These are phyloP conservation scores for Fusarium dimerum DNA, from an alignment of 2,329 filamentous ascomycete genomes.

Conservation along the genomic window DNA sequence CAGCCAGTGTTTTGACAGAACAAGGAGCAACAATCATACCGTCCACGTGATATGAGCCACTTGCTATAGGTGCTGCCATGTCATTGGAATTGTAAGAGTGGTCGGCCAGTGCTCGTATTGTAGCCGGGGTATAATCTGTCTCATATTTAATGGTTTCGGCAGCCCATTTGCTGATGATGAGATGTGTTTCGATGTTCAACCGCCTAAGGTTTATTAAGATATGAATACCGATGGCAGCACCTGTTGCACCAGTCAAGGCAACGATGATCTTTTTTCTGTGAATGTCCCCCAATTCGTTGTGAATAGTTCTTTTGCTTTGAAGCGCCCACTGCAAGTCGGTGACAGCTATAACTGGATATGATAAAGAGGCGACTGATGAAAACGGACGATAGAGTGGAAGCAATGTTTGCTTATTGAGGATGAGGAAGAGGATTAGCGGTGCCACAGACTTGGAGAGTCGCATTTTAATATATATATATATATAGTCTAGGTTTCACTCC, in stretches of 20 bases:
- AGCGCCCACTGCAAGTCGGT: too few species aligned
- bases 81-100: slow-evolving; percentile 18
- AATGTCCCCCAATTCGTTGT: slow-evolving; percentile 38
- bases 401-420: too few species aligned
- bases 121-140: slow-evolving; percentile 14
- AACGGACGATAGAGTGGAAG: too few species aligned
- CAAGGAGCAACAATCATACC: slow-evolving; percentile 53
- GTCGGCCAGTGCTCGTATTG: slow-evolving; percentile 14
- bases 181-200: slow-evolving; percentile 19
- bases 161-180: slow-evolving; percentile 23
- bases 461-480: too few species aligned
- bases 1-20: slow-evolving; percentile 50
- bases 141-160: slow-evolving; percentile 21
- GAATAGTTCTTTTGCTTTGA: too few species aligned
- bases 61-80: slow-evolving; percentile 18
- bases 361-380: too few species aligned
- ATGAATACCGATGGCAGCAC: slow-evolving; percentile 16
- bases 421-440: too few species aligned
- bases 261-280: slow-evolving; percentile 16
- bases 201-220: slow-evolving; percentile 12
- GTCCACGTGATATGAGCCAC: slow-evolving; percentile 26
- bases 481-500: too few species aligned
- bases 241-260: slow-evolving; percentile 22
- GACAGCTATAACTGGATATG: too few species aligned
- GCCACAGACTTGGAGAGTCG: too few species aligned